phyloP scores from a whole-genome alignment of 345 rosid species.

The Lepidium africanum region DNA sequence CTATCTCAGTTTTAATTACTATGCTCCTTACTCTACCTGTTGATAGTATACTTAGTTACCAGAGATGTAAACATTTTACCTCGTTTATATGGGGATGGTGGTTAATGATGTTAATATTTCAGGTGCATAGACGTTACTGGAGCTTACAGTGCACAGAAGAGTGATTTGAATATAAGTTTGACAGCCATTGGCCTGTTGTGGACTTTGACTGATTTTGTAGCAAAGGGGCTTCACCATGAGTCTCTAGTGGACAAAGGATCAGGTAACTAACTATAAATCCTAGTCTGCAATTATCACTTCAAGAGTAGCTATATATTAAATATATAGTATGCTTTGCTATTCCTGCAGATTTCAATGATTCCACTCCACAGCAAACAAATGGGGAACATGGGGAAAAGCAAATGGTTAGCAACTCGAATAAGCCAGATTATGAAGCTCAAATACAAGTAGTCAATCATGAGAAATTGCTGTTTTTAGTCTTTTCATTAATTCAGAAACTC shows the following conservation, averaged over 20 bases:
- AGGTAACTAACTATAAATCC: constrained; percentile 32
- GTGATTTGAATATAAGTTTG: constrained; percentile 89
- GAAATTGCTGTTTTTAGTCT: constrained; percentile 73
- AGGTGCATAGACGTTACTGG: constrained; percentile 98
- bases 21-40: not conserved
- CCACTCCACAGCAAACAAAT: constrained; percentile 33
- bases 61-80: not conserved
- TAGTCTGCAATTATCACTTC: not conserved
- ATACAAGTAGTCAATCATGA: constrained; percentile 39
- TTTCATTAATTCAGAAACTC: constrained; percentile 85
- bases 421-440: constrained; percentile 29
- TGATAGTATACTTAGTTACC: constrained; percentile 3
- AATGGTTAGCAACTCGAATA: constrained; percentile 22
- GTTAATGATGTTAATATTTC: constrained; percentile 30
- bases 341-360: constrained; percentile 30
- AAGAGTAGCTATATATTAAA: not conserved
- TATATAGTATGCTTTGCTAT: not conserved
- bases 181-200: constrained; percentile 93
- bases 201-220: constrained; percentile 90
- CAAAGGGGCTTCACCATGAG: constrained; percentile 50
- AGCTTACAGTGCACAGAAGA: constrained; percentile 90
- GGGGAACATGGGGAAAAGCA: constrained; percentile 38
- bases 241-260: constrained; percentile 46
- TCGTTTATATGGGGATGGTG: not conserved
- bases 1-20: not conserved